A percentile compares a stretch with the other conserved stretches of the same genome.
These are phyloP conservation scores for Castanea mollissima DNA, from an alignment of 306 rosid species.

Conservation along the genomic window DNA sequence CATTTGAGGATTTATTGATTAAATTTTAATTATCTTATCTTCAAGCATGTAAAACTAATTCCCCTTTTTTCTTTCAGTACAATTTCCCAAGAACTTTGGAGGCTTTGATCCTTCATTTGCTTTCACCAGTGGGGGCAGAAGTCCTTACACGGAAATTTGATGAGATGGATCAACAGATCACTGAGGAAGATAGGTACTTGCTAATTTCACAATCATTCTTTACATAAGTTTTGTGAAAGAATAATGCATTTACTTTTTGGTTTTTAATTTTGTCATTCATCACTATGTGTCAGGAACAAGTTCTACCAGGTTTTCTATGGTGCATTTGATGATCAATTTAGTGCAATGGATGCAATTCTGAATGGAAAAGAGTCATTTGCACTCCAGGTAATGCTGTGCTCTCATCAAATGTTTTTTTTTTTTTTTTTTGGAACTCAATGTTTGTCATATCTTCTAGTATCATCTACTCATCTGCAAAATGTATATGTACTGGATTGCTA, in stretches of 20 bases:
- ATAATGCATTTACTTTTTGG: constrained; percentile 23
- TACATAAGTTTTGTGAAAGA: constrained; percentile 23
- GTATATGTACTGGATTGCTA: not conserved
- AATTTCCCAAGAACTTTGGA: constrained; percentile 90
- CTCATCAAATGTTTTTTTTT: constrained; percentile 26
- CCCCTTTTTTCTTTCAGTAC: constrained; percentile 43
- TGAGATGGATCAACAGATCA: constrained; percentile 67
- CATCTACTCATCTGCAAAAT: not conserved
- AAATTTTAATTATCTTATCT: not conserved
- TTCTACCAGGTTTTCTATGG: constrained; percentile 78
- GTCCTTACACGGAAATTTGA: constrained; percentile 89
- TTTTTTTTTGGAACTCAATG: constrained; percentile 21
- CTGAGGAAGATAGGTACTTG: constrained; percentile 69
- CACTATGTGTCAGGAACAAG: constrained; percentile 44
- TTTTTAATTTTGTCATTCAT: constrained; percentile 8
- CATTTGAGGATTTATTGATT: constrained; percentile 18
- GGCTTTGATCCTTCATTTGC: constrained; percentile 82
- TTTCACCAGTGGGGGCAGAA: constrained; percentile 87
- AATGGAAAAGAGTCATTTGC: constrained; percentile 83
- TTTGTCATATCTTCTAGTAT: not conserved
- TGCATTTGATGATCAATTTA: constrained; percentile 79
- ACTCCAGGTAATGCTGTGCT: constrained; percentile 57
- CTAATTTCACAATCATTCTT: constrained; percentile 19
- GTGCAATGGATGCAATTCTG: constrained; percentile 85
- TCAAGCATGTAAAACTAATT: constrained; percentile 25